Conservation (phyloP, 345 rosid genomes). For the Eucalyptus victrix region DNA sequence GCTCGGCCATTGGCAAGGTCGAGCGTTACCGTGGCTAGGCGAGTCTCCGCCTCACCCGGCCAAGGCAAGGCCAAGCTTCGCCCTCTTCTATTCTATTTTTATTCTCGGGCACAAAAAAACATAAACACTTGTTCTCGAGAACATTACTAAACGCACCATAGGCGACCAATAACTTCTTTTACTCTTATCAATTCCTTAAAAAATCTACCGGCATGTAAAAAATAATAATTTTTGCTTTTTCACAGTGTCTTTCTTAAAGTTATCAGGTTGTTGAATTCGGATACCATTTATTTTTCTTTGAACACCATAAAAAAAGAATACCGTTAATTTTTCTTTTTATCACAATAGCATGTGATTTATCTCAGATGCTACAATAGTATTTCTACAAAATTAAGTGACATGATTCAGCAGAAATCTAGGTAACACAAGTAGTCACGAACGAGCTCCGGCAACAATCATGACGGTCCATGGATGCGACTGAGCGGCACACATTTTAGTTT, state of each 20-base stretch:
- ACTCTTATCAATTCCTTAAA: background rate
- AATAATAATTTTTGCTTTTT: too few species aligned
- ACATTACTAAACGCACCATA: rapidly evolving
- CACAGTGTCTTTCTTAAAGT: background rate
- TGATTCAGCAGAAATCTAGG: background rate
- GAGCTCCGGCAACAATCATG: background rate
- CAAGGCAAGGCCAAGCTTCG: too few species aligned
- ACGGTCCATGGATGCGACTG: background rate
- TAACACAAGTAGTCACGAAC: background rate
- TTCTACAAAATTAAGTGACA: background rate
- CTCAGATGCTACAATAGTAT: background rate
- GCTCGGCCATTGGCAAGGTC: rapidly evolving
- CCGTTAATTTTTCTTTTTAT: background rate
- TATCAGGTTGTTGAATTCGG: background rate
- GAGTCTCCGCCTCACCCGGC: rapidly evolving
- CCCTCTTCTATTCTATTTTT: too few species aligned
- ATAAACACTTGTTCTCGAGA: rapidly evolving
- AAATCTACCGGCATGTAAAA: background rate
- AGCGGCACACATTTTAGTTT: background rate
- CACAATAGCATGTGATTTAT: background rate
- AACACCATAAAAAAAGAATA: background rate
- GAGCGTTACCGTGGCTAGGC: rapidly evolving
- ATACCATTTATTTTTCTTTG: background rate
- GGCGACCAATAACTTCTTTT: background rate
- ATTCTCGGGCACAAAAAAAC: rapidly evolving